Evolutionary conservation across 768 basidiomycete genomes (phyloP).

Genomic region (Fomitopsis pulvina): DNA sequence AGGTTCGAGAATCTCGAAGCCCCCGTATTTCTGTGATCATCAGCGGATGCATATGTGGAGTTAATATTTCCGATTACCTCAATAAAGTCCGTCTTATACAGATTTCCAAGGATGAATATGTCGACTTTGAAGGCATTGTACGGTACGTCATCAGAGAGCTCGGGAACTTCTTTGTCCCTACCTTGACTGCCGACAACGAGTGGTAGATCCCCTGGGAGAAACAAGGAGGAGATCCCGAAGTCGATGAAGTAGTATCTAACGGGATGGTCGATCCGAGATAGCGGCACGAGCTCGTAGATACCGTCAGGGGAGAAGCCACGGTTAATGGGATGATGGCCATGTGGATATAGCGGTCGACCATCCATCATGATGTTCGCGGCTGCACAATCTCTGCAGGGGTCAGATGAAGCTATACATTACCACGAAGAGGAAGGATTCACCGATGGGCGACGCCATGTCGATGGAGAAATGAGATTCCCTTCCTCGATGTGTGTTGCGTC

Average conservation of each 20-base stretch:
- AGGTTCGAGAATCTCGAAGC: conserved; percentile 9
- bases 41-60: not conserved
- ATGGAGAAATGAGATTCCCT: conserved; percentile 18
- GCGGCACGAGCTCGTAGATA: not conserved
- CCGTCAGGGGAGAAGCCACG: not conserved
- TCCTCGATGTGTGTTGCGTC: not conserved
- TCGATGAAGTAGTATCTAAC: conserved; percentile 15
- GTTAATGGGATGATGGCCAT: conserved; percentile 16
- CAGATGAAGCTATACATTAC: not conserved
- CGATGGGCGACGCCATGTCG: conserved; percentile 16
- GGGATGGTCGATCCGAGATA: not conserved
- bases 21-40: not conserved
- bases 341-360: conserved; percentile 12
- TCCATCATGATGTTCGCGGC: conserved; percentile 19
- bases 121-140: conserved; percentile 23
- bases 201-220: conserved; percentile 7
- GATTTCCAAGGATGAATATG: conserved; percentile 20
- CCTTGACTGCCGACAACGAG: conserved; percentile 14
- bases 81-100: conserved; percentile 15
- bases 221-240: conserved; percentile 15
- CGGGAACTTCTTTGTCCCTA: conserved; percentile 18
- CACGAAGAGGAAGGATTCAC: conserved; percentile 1
- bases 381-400: conserved; percentile 15
- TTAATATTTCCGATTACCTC: not conserved
- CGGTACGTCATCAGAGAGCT: conserved; percentile 13